A percentile compares a stretch with the other conserved stretches of the same genome.
These are phyloP conservation scores for Salvia sclarea DNA, from an alignment of 305 asterid genomes.

Conservation along the genomic window DNA sequence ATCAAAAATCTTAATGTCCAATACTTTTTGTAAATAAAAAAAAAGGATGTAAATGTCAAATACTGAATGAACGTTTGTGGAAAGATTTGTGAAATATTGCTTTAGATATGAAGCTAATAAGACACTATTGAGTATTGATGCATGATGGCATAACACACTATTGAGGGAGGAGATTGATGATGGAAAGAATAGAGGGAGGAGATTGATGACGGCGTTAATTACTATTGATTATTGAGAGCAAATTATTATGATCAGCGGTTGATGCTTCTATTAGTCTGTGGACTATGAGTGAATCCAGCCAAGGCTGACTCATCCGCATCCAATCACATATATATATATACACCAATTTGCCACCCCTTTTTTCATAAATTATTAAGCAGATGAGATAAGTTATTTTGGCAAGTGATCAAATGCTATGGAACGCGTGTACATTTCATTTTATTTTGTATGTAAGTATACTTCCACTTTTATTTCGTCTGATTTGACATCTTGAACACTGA, in stretches of 20 bases:
- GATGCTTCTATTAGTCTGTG: not conserved
- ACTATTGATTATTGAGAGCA: not conserved
- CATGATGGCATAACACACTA: too few species aligned
- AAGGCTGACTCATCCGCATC: slow-evolving; percentile 1
- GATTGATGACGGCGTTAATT: not conserved
- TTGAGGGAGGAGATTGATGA: too few species aligned
- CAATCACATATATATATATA: not conserved
- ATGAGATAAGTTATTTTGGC: not conserved
- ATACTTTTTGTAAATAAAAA: too few species aligned
- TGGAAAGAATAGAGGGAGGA: not conserved
- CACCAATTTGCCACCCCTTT: not conserved
- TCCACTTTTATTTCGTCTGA: too few species aligned
- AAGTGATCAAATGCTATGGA: not conserved
- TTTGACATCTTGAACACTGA: too few species aligned
- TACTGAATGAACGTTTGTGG: not conserved
- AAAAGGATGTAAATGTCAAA: not conserved
- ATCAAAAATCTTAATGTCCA: too few species aligned
- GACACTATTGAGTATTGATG: too few species aligned
- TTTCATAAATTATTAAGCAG: not conserved
- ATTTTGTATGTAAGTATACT: too few species aligned
- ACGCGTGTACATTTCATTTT: too few species aligned
- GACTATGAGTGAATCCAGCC: not conserved
- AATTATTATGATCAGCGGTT: not conserved
- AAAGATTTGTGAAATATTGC: too few species aligned
- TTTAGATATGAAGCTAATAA: too few species aligned